Base-by-base conservation (phyloP, 2,329 filamentous ascomycete genomes). In the Ophiostoma ips region DNA sequence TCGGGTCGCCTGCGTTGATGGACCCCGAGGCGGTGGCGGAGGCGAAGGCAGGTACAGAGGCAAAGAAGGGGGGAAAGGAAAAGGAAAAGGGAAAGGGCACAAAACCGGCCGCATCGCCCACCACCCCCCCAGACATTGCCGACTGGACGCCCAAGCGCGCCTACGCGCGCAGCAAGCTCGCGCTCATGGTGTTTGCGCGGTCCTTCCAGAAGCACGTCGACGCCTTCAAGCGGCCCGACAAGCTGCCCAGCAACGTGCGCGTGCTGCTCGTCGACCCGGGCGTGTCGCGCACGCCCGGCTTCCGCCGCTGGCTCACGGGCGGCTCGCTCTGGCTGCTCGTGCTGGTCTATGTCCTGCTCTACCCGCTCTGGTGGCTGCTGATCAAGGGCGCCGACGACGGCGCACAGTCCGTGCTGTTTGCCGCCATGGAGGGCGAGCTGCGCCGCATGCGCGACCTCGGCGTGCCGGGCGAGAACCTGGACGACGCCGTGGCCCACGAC, bases 181-280 rank as follows among this genome's bases (percentile, higher is more conserved):
- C 92, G 0, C 71, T 95, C 43, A 94, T 90, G 73, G 79, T 84
- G 15, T 96, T 98, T 62, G 89, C 86, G 0, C 77, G 83, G 46
- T 84, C 90, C 9, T 95, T 90, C 63, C 90, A 96, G 67, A 92
- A 94, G 63, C 90, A 95, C 63, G 72, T 98, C 44, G 81, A 88
- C 57, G 70, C 82, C 2, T 94, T 94, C 65, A 77, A 85, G 60
- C 76, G 92, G 21, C 87, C 89, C 0, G 92, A 98, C 62, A 77
- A 83, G 54, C 71, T 85, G 45, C 87, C 87, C 1, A 83, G 82
- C 70, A 95, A 87, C 57, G 76, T 88, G 3, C 79, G 86, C 33
- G 87, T 95, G 43, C 71, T 95, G 46, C 76, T 95, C 52, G 86
- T 89, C 2, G 90, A 98, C 59, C 92, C 92, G 0, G 90, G 92